Conservation (phyloP, 768 basidiomycete genomes). For the Pulveroboletus frians region DNA sequence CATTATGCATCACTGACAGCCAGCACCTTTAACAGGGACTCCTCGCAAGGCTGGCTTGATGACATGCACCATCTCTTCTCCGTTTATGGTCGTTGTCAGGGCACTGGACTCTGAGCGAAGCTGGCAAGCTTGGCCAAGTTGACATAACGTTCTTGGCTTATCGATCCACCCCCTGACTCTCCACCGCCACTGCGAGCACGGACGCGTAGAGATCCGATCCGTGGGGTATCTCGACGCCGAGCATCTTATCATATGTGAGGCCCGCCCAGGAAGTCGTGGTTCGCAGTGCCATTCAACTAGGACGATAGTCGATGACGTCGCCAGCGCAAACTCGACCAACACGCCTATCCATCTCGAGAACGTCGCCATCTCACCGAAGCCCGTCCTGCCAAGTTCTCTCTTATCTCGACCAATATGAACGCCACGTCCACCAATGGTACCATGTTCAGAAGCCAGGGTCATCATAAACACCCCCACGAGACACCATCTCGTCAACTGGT, state of each 20-base stretch:
- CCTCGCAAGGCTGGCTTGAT: not conserved
- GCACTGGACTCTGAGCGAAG: not conserved
- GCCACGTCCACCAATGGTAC: not conserved
- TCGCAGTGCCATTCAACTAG: not conserved
- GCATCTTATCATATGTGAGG: not conserved
- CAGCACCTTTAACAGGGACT: not conserved
- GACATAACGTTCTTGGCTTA: not conserved
- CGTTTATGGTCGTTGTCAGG: not conserved
- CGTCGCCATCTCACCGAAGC: not conserved
- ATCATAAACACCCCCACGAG: too few species aligned
- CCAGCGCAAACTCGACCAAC: not conserved
- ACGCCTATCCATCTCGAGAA: not conserved
- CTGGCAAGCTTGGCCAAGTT: not conserved
- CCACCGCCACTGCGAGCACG: not conserved
- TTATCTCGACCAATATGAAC: not conserved
- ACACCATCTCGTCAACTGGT: too few species aligned
- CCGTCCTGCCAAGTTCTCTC: not conserved
- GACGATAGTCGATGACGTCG: not conserved
- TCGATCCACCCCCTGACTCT: not conserved
- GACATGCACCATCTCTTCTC: not conserved
- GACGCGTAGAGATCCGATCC: too few species aligned
- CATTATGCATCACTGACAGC: not conserved
- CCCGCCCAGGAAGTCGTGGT: not conserved
- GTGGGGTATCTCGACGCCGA: not conserved
- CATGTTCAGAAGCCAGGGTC: not conserved